These are phyloP conservation scores for Vicia villosa DNA, from an alignment of 306 rosid genomes.

Conservation along the genomic window DNA sequence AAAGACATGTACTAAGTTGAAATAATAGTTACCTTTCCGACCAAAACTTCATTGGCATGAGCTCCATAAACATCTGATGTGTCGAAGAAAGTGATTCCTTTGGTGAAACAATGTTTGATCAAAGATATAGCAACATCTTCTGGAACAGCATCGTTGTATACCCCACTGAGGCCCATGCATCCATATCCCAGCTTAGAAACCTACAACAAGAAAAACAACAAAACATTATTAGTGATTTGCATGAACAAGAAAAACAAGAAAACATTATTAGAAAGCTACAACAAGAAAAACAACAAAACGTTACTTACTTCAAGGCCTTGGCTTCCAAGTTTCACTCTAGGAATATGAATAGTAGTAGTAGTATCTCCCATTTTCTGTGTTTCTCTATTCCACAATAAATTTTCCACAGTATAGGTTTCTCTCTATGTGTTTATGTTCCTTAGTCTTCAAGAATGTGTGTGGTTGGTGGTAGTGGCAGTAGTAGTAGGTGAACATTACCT, in stretches of 20 bases:
- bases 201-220: slow-evolving; percentile 21
- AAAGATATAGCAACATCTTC: slow-evolving; percentile 62
- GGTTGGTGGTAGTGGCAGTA: background rate
- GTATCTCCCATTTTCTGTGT: slow-evolving; percentile 41
- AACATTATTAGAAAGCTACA: slow-evolving; percentile 77
- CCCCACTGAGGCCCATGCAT: slow-evolving; percentile 69
- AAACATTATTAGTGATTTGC: too few relatives aligned
- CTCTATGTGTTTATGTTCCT: background rate
- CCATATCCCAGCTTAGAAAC: slow-evolving; percentile 87
- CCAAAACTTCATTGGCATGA: slow-evolving; percentile 59
- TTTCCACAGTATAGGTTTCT: background rate
- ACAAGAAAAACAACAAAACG: too few relatives aligned
- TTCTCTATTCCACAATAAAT: background rate
- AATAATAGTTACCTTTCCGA: slow-evolving; percentile 60
- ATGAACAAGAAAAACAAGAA: too few relatives aligned
- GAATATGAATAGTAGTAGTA: slow-evolving; percentile 19
- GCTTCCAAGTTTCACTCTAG: slow-evolving; percentile 38
- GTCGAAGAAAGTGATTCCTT: slow-evolving; percentile 82
- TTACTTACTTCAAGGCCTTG: slow-evolving; percentile 33
- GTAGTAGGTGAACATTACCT: slow-evolving; percentile 16
- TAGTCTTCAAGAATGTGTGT: slow-evolving; percentile 2
- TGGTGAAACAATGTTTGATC: slow-evolving; percentile 63
- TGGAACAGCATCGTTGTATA: slow-evolving; percentile 57
- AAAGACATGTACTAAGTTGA: background rate
- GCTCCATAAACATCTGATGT: slow-evolving; percentile 68